Evolutionary conservation across 805 yeast species (phyloP).

Genomic region (Yarrowia sp.): DNA sequence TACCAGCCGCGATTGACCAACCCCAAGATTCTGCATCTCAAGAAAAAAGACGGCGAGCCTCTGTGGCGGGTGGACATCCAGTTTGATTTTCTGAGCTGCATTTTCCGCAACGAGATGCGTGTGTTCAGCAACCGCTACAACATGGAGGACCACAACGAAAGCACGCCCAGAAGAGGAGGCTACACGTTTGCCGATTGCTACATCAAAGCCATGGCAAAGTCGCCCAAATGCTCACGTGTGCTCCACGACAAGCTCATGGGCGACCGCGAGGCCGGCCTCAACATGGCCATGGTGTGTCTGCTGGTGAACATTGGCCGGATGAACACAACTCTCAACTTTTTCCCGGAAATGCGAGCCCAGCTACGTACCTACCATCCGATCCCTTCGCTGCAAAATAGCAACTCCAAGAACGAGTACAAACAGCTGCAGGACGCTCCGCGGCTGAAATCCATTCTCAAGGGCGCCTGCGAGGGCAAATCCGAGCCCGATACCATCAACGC

Average conservation of each 20-base stretch:
- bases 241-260: slow-evolving; percentile 79
- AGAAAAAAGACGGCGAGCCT: slow-evolving; percentile 91
- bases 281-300: slow-evolving; percentile 81
- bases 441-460: slow-evolving; percentile 84
- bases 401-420: slow-evolving; percentile 64
- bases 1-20: slow-evolving; percentile 34
- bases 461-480: slow-evolving; percentile 74
- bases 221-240: slow-evolving; percentile 82
- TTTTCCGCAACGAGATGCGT: slow-evolving; percentile 67
- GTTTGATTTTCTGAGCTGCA: slow-evolving; percentile 69
- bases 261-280: slow-evolving; percentile 63
- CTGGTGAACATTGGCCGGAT: slow-evolving; percentile 90
- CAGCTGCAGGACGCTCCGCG: slow-evolving; percentile 96
- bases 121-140: slow-evolving; percentile 63
- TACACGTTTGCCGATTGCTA: slow-evolving; percentile 85
- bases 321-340: slow-evolving; percentile 93
- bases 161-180: slow-evolving; percentile 44
- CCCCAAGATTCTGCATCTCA: slow-evolving; percentile 57
- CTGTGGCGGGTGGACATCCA: slow-evolving; percentile 89
- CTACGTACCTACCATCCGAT: slow-evolving; percentile 92
- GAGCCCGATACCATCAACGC: slow-evolving; percentile 60
- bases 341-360: slow-evolving; percentile 93
- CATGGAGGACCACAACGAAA: slow-evolving; percentile 44
- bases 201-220: slow-evolving; percentile 78
- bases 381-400: slow-evolving; percentile 80